Evolutionary conservation across 2,329 filamentous ascomycete species (phyloP).

Genomic region (Phaeomoniella chlamydospora): DNA sequence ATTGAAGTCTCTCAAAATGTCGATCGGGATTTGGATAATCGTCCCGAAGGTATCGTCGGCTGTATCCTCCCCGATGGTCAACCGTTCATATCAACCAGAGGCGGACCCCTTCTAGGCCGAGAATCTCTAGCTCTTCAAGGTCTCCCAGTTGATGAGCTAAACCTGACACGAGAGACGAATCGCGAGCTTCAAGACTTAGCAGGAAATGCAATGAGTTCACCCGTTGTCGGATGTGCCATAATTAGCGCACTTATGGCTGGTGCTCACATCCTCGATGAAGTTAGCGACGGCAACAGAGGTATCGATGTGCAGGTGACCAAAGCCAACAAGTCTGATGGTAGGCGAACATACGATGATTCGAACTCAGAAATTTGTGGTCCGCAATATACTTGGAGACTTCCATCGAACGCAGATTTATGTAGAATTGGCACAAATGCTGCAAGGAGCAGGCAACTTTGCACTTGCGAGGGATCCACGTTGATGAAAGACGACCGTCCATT

Average conservation of each 20-base stretch:
- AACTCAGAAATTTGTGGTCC: neutral
- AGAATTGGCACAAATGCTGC: neutral
- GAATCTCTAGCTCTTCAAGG: slow-evolving; percentile 56
- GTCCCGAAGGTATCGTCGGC: slow-evolving; percentile 41
- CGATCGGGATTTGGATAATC: slow-evolving; percentile 38
- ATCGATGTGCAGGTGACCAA: neutral
- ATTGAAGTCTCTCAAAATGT: slow-evolving; percentile 62
- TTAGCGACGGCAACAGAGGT: slow-evolving; percentile 4
- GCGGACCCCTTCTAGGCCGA: slow-evolving; percentile 44
- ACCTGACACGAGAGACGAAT: slow-evolving; percentile 49
- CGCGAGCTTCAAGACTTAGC: slow-evolving; percentile 53
- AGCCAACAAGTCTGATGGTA: neutral
- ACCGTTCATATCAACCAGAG: slow-evolving; percentile 45
- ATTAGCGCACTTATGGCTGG: slow-evolving; percentile 40
- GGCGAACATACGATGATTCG: neutral
- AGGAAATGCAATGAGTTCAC: slow-evolving; percentile 67
- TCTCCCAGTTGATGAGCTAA: slow-evolving; percentile 46
- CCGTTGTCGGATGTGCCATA: slow-evolving; percentile 52
- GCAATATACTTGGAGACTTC: neutral
- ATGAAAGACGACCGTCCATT: slow-evolving; percentile 16
- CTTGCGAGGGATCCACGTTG: slow-evolving; percentile 37
- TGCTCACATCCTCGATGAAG: slow-evolving; percentile 13
- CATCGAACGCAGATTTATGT: neutral
- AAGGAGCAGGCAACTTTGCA: slow-evolving; percentile 33
- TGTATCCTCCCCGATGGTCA: slow-evolving; percentile 56